phyloP scores from a whole-genome alignment of 78 protist genomes.

The Thecamonas trahens region DNA sequence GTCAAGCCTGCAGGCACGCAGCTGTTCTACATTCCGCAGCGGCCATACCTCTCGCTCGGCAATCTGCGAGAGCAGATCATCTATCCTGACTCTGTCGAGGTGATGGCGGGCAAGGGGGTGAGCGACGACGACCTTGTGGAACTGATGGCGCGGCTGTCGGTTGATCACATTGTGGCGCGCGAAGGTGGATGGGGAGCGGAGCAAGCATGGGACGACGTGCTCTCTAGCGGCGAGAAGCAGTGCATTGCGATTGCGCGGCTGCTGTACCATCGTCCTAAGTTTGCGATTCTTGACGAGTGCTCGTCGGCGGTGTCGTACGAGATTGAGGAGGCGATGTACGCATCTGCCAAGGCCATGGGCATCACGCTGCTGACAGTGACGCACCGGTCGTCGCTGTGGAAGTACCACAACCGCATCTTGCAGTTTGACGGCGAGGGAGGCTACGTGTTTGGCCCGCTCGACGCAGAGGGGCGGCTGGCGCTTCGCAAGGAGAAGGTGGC shows the following conservation, averaged over 20 bases:
- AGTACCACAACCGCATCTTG: constrained; percentile 33
- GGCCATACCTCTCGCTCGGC: constrained; percentile 35
- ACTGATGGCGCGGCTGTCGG: background rate
- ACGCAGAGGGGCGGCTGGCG: no score
- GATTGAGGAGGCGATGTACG: constrained; percentile 34
- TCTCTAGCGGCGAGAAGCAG: constrained; percentile 67
- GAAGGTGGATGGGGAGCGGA: constrained; percentile 18
- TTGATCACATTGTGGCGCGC: constrained; percentile 4
- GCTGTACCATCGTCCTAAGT: constrained; percentile 55
- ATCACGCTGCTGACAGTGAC: constrained; percentile 51
- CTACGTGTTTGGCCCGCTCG: background rate
- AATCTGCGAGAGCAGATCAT: constrained; percentile 37
- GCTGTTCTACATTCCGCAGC: constrained; percentile 24
- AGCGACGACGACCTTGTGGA: constrained; percentile 19
- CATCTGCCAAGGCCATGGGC: constrained; percentile 17
- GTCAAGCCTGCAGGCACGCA: background rate
- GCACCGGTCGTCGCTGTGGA: constrained; percentile 46
- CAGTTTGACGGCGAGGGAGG: constrained; percentile 40
- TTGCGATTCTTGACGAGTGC: constrained; percentile 72
- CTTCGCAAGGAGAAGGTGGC: no score
- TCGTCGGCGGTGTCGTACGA: constrained; percentile 43
- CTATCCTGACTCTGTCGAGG: constrained; percentile 2
- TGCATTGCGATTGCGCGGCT: constrained; percentile 38
- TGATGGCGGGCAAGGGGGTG: background rate
- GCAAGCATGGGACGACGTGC: constrained; percentile 39